Base-by-base conservation (phyloP, 352 stramenopile genomes). In the Phytophthora multivora region DNA sequence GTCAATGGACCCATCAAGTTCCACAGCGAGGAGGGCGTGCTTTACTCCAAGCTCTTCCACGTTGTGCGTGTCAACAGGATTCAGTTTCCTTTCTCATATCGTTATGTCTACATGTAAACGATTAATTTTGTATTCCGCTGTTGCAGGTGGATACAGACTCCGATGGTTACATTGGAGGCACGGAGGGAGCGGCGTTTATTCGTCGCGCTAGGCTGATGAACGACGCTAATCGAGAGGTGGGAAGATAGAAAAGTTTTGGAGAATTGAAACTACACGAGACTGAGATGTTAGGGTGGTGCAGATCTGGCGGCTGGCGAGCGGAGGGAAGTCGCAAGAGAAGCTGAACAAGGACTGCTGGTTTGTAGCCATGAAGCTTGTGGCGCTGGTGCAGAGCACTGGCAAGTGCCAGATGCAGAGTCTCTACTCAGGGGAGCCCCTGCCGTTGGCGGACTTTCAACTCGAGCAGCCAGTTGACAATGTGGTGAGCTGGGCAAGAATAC, bases 261-360 rank as follows among this genome's bases (percentile, higher is more conserved):
- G 38, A 4, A 1, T 12, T 25, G 15, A 40, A 23, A 3, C 18
- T 41, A 15, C 28, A 19, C 15, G 12, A 60, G 1, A 46, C 33
- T 54, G 25, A 55, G 31, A 11, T 10, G 19, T 38, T 52, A 0
- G 26, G 28, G 6, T 16, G 19, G 13, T 12, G 35, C 41, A 96
- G 84, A 92, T 96, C 35, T 97, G 88, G 88, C 76, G 89, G 6
- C 63, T 96, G 28, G 85, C 89, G 12, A 96, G 89, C 60, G 89
- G 89, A n/a, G 89, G 89, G 61, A 92, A 90, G 50, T 96, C 88
- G 10, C 83, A 95, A 43, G 72, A 92, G 23, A 91, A 89, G 51
- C 66, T 97, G 10, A 91, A 91, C 59, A 93, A 94, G 45, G 86
- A 96, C 63, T 91, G 80, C 71, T 96, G 88, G 88, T 93, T 96